Evolutionary conservation across 306 rosid species (phyloP).

Genomic region (Casuarina equisetifolia): DNA sequence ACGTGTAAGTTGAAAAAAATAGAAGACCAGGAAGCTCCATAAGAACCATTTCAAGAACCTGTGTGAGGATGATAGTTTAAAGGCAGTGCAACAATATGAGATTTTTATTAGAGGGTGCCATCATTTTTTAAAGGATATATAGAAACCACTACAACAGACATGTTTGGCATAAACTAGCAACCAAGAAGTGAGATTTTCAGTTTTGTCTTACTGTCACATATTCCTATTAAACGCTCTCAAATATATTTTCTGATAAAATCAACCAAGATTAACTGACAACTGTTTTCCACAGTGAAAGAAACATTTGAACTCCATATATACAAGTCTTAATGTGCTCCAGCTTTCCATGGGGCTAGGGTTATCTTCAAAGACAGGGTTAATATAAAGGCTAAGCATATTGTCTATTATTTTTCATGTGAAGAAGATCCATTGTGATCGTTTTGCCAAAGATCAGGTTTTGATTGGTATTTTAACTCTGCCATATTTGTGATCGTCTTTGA

Average conservation of each 20-base stretch:
- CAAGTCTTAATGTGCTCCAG: too few species aligned
- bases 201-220: background rate
- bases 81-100: constrained; percentile 14
- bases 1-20: constrained; percentile 77
- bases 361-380: too few species aligned
- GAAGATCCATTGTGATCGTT: background rate
- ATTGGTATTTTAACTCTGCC: background rate
- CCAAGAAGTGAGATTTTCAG: background rate
- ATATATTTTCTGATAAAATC: background rate
- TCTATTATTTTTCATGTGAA: background rate
- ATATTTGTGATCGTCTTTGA: background rate
- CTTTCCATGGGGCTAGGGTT: too few species aligned
- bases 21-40: constrained; percentile 83
- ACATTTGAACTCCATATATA: background rate
- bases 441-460: background rate
- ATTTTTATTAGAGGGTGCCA: too few species aligned
- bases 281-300: background rate
- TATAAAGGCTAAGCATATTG: background rate
- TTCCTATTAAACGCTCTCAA: background rate
- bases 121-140: background rate
- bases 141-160: background rate
- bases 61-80: constrained; percentile 22
- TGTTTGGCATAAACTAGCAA: background rate
- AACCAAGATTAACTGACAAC: background rate
- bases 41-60: constrained; percentile 60